Percentiles rank a stretch among this genome's conserved stretches.
Evolutionary conservation across 305 asterid species (phyloP).

Genomic region (Plantago lanceolata): DNA sequence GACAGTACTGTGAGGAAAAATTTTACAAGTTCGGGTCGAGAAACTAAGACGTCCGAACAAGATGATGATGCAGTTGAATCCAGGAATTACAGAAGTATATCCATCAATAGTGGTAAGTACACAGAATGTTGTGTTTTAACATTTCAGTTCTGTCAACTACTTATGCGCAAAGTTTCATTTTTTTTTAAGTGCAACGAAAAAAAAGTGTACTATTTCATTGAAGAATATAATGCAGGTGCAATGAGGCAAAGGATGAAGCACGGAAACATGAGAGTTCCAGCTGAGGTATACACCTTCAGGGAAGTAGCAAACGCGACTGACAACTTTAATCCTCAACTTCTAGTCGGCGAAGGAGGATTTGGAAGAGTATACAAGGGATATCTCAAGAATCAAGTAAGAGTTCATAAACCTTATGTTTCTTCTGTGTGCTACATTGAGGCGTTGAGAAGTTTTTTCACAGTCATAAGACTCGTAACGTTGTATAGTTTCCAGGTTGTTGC

Average conservation of each 20-base stretch:
- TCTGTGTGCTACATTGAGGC: background rate
- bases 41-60: conserved; percentile 19
- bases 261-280: conserved; percentile 35
- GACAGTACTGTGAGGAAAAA: conserved; percentile 36
- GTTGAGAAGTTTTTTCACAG: background rate
- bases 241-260: conserved; percentile 35
- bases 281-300: conserved; percentile 56
- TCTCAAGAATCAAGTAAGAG: conserved; percentile 40
- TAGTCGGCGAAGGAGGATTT: conserved; percentile 63
- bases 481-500: conserved; percentile 40
- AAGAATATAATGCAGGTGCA: conserved; percentile 25
- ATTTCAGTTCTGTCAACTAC: too few relatives aligned
- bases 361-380: conserved; percentile 58
- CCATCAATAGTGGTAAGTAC: conserved; percentile 41
- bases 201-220: background rate
- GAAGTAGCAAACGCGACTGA: conserved; percentile 52
- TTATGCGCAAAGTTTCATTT: too few relatives aligned
- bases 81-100: conserved; percentile 37
- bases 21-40: conserved; percentile 33
- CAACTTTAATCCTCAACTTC: conserved; percentile 46
- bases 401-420: background rate
- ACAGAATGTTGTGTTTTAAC: too few relatives aligned
- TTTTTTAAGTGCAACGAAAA: background rate
- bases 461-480: background rate
- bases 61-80: conserved; percentile 33